Conservation (phyloP, 202 grass and related monocot species). For the Panicum hallii region DNA sequence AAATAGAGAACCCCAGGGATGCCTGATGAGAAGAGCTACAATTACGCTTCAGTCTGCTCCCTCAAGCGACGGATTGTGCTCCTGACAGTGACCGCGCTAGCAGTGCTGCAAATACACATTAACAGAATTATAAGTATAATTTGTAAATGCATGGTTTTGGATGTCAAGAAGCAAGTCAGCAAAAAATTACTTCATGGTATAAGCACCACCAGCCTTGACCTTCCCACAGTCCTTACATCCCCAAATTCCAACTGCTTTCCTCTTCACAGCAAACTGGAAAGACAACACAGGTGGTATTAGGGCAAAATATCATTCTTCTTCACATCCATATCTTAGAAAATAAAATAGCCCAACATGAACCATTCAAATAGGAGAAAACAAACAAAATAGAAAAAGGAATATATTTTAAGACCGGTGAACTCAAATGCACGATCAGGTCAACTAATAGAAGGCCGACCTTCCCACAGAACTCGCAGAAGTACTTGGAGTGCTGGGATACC, state of each 20-base stretch:
- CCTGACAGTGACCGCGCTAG: conserved; percentile 93
- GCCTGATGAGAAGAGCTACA: not conserved
- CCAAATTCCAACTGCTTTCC: conserved; percentile 98
- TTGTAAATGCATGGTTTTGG: not conserved
- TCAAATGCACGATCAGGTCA: not conserved
- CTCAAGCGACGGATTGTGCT: conserved; percentile 96
- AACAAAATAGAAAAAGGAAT: not conserved
- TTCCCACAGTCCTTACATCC: conserved; percentile 98
- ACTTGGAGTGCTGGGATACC: conserved; percentile 98
- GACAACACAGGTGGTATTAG: not conserved
- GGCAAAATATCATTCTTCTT: not conserved
- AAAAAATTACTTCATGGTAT: conserved; percentile 79
- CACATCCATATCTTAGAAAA: not conserved
- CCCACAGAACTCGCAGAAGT: conserved; percentile 98
- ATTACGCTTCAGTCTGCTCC: conserved; percentile 92
- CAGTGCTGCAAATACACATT: conserved; percentile 68
- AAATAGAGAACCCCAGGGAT: not conserved
- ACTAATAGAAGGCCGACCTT: conserved; percentile 56
- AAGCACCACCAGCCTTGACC: conserved; percentile 93
- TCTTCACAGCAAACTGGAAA: conserved; percentile 89
- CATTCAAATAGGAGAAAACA: not conserved
- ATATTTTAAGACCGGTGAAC: not conserved
- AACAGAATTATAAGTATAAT: conserved; percentile 7
- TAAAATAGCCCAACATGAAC: not conserved
- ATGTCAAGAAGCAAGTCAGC: not conserved